A percentile compares a stretch with the other conserved stretches of the same genome.
Evolutionary conservation across 768 basidiomycete genomes (phyloP).

Genomic region (Boletus eberwhitei): DNA sequence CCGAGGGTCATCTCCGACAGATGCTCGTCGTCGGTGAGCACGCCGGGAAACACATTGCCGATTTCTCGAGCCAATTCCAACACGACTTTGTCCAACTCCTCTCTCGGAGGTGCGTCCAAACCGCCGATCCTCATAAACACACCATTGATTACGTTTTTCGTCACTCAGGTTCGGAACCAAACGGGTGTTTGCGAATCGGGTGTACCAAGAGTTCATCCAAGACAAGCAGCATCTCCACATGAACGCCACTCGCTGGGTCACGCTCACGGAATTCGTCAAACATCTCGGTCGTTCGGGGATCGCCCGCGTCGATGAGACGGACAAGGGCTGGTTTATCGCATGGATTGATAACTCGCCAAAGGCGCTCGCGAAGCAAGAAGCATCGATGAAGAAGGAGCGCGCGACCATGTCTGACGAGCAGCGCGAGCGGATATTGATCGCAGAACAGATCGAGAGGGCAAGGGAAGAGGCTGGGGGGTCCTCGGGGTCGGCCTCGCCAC

Average conservation of each 20-base stretch:
- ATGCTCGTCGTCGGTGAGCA: conserved; percentile 97
- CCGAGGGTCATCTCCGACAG: conserved; percentile 89
- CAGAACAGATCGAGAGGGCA: conserved; percentile 93
- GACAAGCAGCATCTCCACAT: conserved; percentile 95
- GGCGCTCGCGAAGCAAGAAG: conserved; percentile 86
- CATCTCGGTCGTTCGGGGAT: conserved; percentile 83
- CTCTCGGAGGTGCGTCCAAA: conserved; percentile 62
- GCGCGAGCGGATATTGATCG: conserved; percentile 82
- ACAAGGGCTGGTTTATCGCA: conserved; percentile 96
- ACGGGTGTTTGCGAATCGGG: conserved; percentile 89
- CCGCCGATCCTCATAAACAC: too few relatives aligned
- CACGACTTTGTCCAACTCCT: conserved; percentile 88
- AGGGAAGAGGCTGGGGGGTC: conserved; percentile 39
- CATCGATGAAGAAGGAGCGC: conserved; percentile 87
- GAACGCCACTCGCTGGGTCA: conserved; percentile 98
- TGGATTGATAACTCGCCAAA: conserved; percentile 98
- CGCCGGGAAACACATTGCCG: conserved; percentile 86
- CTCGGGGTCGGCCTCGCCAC: conserved; percentile 34
- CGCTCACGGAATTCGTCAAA: conserved; percentile 93
- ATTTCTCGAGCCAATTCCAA: conserved; percentile 88
- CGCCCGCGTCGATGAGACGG: conserved; percentile 94
- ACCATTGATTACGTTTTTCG: background rate
- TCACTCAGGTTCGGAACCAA: conserved; percentile 82
- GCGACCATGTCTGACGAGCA: conserved; percentile 91
- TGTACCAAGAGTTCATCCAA: conserved; percentile 97